Base-by-base conservation (phyloP, 345 rosid genomes). In the Salix viminalis region DNA sequence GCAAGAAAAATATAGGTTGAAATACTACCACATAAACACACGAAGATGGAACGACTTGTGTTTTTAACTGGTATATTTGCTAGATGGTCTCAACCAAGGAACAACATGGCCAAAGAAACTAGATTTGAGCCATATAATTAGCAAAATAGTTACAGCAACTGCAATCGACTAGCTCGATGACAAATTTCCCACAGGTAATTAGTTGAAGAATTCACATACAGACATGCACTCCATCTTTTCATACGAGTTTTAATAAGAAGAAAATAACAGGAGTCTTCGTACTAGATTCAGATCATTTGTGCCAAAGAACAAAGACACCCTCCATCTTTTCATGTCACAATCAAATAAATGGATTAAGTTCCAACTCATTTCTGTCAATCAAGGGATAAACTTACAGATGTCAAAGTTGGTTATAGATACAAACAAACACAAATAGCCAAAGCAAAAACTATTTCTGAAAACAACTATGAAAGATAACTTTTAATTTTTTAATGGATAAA, bases 401-500 rank as follows among this genome's bases (percentile, higher is more conserved):
- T 28, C 41, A 70, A 37, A 70, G 68, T 15, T 69, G 61, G 56
- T 68, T 15, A 6, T 28, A 75, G 4, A 61, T 60, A 77, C 72
- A 75, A 67, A 79, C 82, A 81, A 77, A 58, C 76, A 82, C 75
- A 73, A 74, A 68, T 71, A 37, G 79, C 84, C 85, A 78, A 81
- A 82, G 74, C 39, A 82, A 14, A 32, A 71, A 73, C 37, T 60
- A 67, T 46, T 71, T 21, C 50, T 69, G 26, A 65, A 48, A 71
- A 36, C 69, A 75, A 54, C 46, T 34, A 58, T 50, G 32, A 74
- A 67, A 69, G 48, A 13, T 52, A 60, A 36, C 58, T 46, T 69
- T 52, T 3, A n/a, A 4, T 48, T 48, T 73, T 62, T 71, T 24
- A 13, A 36, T 6, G 41, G 75, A 71, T 44, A 34, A 58, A 62